Conservation (phyloP, 768 basidiomycete genomes). For the Porpolomopsis calyptriformis region DNA sequence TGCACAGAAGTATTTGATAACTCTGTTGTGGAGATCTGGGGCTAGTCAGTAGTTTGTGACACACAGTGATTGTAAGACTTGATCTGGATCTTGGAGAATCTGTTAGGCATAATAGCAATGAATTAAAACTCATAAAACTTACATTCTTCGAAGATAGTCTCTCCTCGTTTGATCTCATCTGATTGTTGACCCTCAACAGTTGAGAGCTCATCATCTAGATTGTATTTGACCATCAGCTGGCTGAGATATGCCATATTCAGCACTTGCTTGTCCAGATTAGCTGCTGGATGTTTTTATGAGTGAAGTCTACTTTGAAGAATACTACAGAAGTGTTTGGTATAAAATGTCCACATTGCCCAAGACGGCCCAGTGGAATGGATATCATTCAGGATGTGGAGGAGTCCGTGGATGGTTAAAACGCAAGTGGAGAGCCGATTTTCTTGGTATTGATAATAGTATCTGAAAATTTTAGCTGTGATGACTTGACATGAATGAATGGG, state of each 20-base stretch:
- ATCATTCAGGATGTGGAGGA: slow-evolving; percentile 23
- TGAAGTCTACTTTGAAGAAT: slow-evolving; percentile 16
- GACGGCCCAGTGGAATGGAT: slow-evolving; percentile 23
- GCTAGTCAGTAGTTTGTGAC: slow-evolving; percentile 2
- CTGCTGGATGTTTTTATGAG: slow-evolving; percentile 18
- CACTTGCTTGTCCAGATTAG: slow-evolving; percentile 17
- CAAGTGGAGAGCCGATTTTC: slow-evolving; percentile 19
- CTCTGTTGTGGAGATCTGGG: slow-evolving; percentile 4
- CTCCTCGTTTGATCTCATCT: neutral
- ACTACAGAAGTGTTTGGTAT: slow-evolving; percentile 26
- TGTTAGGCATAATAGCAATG: neutral
- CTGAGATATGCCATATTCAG: slow-evolving; percentile 18
- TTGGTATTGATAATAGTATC: slow-evolving; percentile 24
- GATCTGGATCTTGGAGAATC: slow-evolving; percentile 10
- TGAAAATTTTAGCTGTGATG: slow-evolving; percentile 5
- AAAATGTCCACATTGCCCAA: slow-evolving; percentile 27
- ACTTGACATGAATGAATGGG: neutral
- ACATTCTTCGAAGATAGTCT: slow-evolving; percentile 6
- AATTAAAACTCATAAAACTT: neutral
- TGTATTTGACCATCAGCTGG: slow-evolving; percentile 17
- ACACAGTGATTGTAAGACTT: slow-evolving; percentile 12
- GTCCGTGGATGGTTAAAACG: slow-evolving; percentile 22
- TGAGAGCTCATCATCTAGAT: slow-evolving; percentile 15
- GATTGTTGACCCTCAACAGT: neutral
- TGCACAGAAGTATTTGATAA: slow-evolving; percentile 14